A percentile compares a stretch with the other conserved stretches of the same genome.
These are phyloP conservation scores for Xylaria hypoxylon DNA, from an alignment of 2,329 filamentous ascomycete species.

Conservation along the genomic window DNA sequence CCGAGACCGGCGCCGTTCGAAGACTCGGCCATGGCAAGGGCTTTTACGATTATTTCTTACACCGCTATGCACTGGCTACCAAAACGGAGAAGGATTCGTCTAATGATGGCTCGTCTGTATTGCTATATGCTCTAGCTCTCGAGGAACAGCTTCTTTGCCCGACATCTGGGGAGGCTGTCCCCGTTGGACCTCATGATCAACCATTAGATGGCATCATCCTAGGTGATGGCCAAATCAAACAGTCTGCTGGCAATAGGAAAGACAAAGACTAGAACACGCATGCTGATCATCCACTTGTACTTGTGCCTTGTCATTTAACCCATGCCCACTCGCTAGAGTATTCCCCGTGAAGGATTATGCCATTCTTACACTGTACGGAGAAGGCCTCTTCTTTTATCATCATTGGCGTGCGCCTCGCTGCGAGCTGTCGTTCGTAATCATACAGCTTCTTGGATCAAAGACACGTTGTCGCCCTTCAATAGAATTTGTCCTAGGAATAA, in stretches of 20 bases:
- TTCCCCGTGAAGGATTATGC: conserved; percentile 5
- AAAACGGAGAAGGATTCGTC: conserved; percentile 51
- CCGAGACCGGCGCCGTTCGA: conserved; percentile 66
- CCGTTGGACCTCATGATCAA: conserved; percentile 81
- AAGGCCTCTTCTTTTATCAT: conserved; percentile 26
- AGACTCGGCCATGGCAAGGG: conserved; percentile 94
- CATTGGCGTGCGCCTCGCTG: conserved; percentile 37
- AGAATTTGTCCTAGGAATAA: conserved; percentile 68
- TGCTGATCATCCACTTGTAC: conserved; percentile 32
- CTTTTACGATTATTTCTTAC: conserved; percentile 95
- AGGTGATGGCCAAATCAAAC: conserved; percentile 72
- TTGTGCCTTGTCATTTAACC: conserved; percentile 26
- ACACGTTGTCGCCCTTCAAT: conserved; percentile 76
- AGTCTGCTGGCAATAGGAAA: conserved; percentile 48
- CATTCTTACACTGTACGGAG: conserved; percentile 4
- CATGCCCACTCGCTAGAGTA: conserved; percentile 6
- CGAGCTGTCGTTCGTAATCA: conserved; percentile 44
- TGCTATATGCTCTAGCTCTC: conserved; percentile 82
- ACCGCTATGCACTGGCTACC: conserved; percentile 69
- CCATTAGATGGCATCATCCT: conserved; percentile 81
- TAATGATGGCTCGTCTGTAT: conserved; percentile 55
- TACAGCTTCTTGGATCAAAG: conserved; percentile 64
- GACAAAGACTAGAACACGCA: conserved; percentile 43
- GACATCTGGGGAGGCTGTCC: conserved; percentile 72
- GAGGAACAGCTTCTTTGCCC: conserved; percentile 81